Conservation (phyloP, 805 yeast genomes). For the Saccharomyces kudriavzevii region DNA sequence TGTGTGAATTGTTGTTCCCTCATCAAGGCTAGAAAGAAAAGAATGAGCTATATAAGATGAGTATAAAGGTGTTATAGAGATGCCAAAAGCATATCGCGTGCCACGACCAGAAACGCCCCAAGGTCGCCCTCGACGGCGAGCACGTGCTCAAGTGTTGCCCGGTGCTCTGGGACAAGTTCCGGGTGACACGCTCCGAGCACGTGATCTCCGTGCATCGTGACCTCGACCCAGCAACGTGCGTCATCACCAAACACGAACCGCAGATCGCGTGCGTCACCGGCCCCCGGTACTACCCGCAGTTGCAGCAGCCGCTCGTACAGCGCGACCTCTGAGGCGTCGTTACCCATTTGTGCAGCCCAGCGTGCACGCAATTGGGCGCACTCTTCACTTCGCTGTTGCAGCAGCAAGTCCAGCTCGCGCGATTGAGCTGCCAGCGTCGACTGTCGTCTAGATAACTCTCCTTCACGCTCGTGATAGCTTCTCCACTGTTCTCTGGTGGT, state of each 20-base stretch:
- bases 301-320: background rate
- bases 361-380: background rate
- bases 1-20: too few species aligned
- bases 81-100: background rate
- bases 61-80: background rate
- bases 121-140: background rate
- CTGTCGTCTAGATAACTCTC: background rate
- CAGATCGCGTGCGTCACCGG: background rate
- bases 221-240: background rate
- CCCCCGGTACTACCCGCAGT: background rate
- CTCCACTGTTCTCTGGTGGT: background rate
- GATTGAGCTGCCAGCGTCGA: background rate
- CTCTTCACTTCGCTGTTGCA: background rate
- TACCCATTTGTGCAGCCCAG: background rate
- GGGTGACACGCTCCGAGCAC: background rate
- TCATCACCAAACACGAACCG: background rate
- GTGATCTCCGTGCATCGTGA: background rate
- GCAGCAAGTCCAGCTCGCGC: background rate
- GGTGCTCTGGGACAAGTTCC: background rate
- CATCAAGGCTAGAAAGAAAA: background rate
- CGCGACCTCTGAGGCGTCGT: background rate
- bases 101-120: background rate
- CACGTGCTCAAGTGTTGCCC: background rate
- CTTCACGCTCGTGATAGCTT: background rate
- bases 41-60: background rate